Evolutionary conservation across 352 stramenopile species (phyloP).

Genomic region (Phytophthora meadii): DNA sequence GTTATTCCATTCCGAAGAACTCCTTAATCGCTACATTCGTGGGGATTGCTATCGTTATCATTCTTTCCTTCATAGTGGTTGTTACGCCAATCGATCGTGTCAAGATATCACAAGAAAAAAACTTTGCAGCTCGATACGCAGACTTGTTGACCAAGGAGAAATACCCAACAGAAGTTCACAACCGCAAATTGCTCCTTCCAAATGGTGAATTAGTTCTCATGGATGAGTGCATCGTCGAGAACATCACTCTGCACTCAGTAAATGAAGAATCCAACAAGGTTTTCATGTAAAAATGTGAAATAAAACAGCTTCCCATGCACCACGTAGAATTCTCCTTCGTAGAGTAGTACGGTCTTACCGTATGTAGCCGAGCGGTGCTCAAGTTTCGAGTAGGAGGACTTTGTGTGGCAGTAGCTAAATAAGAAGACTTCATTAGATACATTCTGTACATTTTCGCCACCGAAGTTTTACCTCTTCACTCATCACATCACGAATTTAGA

Average conservation of each 20-base stretch:
- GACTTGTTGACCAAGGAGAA: constrained; percentile 44
- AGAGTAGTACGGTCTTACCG: not conserved
- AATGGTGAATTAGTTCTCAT: constrained; percentile 32
- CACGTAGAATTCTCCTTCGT: not conserved
- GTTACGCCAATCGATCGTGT: constrained; percentile 1
- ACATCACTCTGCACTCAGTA: too few species aligned
- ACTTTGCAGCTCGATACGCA: constrained; percentile 38
- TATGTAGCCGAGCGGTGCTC: constrained; percentile 1
- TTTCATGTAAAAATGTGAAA: too few species aligned
- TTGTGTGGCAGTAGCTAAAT: constrained; percentile 1
- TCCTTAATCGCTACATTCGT: too few species aligned
- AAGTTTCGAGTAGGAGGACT: constrained; percentile 16
- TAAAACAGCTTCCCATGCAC: too few species aligned
- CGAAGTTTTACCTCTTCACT: not conserved
- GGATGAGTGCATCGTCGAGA: constrained; percentile 38
- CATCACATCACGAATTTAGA: constrained; percentile 21
- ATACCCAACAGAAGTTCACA: constrained; percentile 45
- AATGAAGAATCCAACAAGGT: too few species aligned
- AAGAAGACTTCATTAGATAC: not conserved
- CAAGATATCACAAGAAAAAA: constrained; percentile 32
- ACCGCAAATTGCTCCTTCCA: constrained; percentile 32
- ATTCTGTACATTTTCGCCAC: not conserved
- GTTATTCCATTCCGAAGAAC: too few species aligned
- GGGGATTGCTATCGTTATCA: too few species aligned
- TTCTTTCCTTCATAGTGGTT: too few species aligned